These are phyloP conservation scores for Saccharomyces cerevisiae DNA, from an alignment of 805 yeast genomes.

Conservation along the genomic window DNA sequence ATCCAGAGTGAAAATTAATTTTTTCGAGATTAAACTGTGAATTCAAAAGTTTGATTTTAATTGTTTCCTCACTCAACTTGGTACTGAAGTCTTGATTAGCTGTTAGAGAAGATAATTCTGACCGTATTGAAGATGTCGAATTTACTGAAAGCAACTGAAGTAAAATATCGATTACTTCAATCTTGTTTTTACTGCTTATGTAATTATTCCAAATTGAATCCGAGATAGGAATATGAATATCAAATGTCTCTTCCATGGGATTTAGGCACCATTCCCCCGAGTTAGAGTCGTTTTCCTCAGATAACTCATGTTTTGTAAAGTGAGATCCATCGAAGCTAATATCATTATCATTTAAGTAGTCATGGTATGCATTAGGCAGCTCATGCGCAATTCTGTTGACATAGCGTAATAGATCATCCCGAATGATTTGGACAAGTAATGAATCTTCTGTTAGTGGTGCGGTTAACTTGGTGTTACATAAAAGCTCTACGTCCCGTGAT, in stretches of 20 bases:
- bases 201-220: conserved; percentile 5
- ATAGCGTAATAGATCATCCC: background rate
- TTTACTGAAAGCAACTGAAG: conserved; percentile 3
- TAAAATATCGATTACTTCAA: conserved; percentile 2
- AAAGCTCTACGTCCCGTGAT: background rate
- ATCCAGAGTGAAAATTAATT: conserved; percentile 1
- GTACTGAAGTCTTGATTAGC: background rate
- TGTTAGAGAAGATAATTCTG: conserved; percentile 4
- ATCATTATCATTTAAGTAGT: background rate
- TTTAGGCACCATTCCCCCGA: conserved; percentile 1
- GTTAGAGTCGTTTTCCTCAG: background rate
- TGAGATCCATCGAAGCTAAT: background rate
- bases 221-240: conserved; percentile 9
- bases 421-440: background rate
- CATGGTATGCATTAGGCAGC: background rate
- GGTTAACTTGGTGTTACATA: background rate
- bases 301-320: background rate
- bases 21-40: conserved; percentile 4
- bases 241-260: conserved; percentile 6
- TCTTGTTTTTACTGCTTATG: background rate
- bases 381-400: background rate
- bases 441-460: background rate
- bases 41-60: conserved; percentile 4
- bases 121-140: conserved; percentile 4
- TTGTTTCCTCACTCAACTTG: conserved; percentile 1